Percentiles rank a stretch among this genome's conserved stretches.
phyloP scores from a whole-genome alignment of 2,329 filamentous ascomycete genomes.

The Onygenales sp. region DNA sequence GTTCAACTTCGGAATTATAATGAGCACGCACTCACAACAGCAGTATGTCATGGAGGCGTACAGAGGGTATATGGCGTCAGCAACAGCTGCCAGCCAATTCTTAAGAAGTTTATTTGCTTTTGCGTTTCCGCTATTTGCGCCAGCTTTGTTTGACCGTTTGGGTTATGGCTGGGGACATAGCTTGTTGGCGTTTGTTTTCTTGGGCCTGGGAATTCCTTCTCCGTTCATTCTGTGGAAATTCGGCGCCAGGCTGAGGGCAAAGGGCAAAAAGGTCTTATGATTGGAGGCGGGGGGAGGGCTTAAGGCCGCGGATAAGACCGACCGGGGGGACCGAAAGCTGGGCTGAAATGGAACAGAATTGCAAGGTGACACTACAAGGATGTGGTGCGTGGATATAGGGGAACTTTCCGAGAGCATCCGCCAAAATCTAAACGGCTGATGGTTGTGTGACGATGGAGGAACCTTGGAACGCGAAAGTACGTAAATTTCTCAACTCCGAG shows the following conservation, averaged over 20 bases:
- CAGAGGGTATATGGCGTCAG: slow-evolving; percentile 38
- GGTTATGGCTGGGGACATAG: slow-evolving; percentile 42
- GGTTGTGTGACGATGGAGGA: no score
- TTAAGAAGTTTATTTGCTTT: slow-evolving; percentile 42
- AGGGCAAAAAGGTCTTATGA: neutral
- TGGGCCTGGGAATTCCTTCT: slow-evolving; percentile 33
- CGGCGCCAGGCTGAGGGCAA: slow-evolving; percentile 4
- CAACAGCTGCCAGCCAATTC: slow-evolving; percentile 46
- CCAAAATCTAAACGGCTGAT: no score
- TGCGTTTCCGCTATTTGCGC: slow-evolving; percentile 49
- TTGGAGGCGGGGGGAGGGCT: neutral
- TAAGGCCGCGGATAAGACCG: neutral
- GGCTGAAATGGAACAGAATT: neutral
- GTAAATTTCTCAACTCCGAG: no score
- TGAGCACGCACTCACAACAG: slow-evolving; percentile 3
- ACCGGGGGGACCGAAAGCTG: neutral
- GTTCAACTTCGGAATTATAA: slow-evolving; percentile 7
- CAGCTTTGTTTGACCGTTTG: slow-evolving; percentile 37
- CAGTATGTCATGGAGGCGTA: slow-evolving; percentile 53
- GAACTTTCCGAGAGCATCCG: no score
- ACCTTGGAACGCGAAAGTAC: no score
- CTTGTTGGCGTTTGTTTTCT: slow-evolving; percentile 45
- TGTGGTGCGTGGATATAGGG: no score
- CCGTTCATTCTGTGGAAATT: slow-evolving; percentile 5
- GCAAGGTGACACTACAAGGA: no score